A percentile compares a stretch with the other conserved stretches of the same genome.
Evolutionary conservation across 2,329 filamentous ascomycete species (phyloP).

Genomic region (Epichloe bromicola): DNA sequence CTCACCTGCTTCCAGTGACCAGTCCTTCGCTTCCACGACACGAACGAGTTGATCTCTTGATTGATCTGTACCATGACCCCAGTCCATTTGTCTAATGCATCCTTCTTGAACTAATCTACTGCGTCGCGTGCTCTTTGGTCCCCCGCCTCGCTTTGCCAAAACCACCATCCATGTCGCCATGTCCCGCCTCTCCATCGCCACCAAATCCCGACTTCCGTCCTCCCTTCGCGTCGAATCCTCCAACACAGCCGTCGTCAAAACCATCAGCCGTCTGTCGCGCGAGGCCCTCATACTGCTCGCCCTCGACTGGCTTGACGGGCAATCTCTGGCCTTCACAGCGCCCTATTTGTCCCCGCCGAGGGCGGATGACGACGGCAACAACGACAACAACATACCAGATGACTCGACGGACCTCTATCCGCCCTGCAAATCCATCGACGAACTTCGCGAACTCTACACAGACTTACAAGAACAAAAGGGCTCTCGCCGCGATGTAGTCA

Average conservation of each 20-base stretch:
- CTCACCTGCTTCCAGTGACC: not conserved
- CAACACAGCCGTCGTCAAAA: slow-evolving; percentile 51
- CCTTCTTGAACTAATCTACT: not conserved
- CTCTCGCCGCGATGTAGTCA: slow-evolving; percentile 49
- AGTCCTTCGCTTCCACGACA: no score
- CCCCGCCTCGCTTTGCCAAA: not conserved
- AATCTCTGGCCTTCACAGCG: slow-evolving; percentile 43
- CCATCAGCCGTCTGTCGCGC: slow-evolving; percentile 57
- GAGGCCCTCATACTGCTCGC: slow-evolving; percentile 58
- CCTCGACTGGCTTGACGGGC: slow-evolving; percentile 63
- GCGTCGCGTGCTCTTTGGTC: not conserved
- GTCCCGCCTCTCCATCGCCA: slow-evolving; percentile 53
- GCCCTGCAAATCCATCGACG: slow-evolving; percentile 49
- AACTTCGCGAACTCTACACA: slow-evolving; percentile 52
- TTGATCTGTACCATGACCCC: no score
- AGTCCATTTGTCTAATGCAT: no score
- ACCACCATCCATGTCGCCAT: slow-evolving; percentile 18
- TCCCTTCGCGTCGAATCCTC: slow-evolving; percentile 53
- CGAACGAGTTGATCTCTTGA: no score
- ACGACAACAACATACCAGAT: slow-evolving; percentile 28
- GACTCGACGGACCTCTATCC: slow-evolving; percentile 56
- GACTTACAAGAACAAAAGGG: slow-evolving; percentile 47
- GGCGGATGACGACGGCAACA: slow-evolving; percentile 25
- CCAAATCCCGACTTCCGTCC: slow-evolving; percentile 58
- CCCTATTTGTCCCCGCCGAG: slow-evolving; percentile 17